These are phyloP conservation scores for Phytopythium oedochilum DNA, from an alignment of 352 stramenopile genomes.

Conservation along the genomic window DNA sequence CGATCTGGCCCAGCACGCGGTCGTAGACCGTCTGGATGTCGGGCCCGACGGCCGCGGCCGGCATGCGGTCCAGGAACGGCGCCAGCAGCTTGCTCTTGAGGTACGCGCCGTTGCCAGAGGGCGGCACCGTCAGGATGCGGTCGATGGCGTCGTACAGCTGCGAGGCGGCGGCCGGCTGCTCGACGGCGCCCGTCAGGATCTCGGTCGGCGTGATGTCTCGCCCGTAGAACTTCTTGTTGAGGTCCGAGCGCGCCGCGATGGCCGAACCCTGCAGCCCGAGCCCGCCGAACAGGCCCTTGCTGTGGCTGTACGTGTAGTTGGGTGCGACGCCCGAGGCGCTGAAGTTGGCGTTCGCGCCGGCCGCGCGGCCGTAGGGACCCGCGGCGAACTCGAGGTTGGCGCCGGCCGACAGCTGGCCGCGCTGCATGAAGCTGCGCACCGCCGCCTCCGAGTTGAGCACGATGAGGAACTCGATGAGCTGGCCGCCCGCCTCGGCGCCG, in stretches of 20 bases:
- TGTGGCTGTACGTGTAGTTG: slow-evolving; percentile 89
- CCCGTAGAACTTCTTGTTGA: slow-evolving; percentile 90
- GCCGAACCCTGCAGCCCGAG: slow-evolving; percentile 75
- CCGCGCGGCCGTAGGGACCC: slow-evolving; percentile 72
- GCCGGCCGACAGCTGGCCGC: slow-evolving; percentile 75
- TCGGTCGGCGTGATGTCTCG: slow-evolving; percentile 79
- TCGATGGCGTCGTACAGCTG: slow-evolving; percentile 82
- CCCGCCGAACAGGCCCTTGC: slow-evolving; percentile 83
- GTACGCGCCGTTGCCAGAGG: slow-evolving; percentile 40
- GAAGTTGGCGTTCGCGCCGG: slow-evolving; percentile 72
- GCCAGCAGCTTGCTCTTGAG: slow-evolving; percentile 62
- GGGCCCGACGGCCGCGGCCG: slow-evolving; percentile 52
- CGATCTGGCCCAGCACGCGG: slow-evolving; percentile 72
- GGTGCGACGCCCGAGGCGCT: slow-evolving; percentile 66
- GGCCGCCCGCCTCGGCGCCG: slow-evolving; percentile 67
- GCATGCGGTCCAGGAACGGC: slow-evolving; percentile 73
- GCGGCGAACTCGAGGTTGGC: slow-evolving; percentile 82
- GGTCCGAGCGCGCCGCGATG: slow-evolving; percentile 68
- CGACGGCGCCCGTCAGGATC: slow-evolving; percentile 77
- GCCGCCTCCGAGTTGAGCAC: slow-evolving; percentile 93
- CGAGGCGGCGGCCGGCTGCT: slow-evolving; percentile 74
- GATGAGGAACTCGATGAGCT: slow-evolving; percentile 88
- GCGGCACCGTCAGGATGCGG: slow-evolving; percentile 65
- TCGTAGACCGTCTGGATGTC: slow-evolving; percentile 86
- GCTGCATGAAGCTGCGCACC: slow-evolving; percentile 89